A percentile compares a stretch with the other conserved stretches of the same genome.
Evolutionary conservation across 2,329 filamentous ascomycete genomes (phyloP).

Genomic region (Cordyceps cicadae): DNA sequence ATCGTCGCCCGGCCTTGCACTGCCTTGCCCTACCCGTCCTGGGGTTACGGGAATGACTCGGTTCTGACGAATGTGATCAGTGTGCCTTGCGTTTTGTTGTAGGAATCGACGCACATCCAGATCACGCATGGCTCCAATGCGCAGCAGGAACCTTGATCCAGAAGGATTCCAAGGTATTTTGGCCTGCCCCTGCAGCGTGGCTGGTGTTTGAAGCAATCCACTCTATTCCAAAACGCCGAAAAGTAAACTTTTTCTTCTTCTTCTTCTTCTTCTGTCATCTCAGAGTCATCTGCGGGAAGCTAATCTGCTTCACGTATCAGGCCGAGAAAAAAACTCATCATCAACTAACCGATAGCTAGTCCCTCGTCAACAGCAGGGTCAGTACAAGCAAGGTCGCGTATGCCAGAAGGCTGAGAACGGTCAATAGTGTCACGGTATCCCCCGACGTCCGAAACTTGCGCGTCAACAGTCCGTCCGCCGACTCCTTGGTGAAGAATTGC

Average conservation of each 20-base stretch:
- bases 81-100: not conserved
- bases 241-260: too few relatives aligned
- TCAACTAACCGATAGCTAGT: not conserved
- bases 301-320: not conserved
- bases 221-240: conserved; percentile 2
- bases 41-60: not conserved
- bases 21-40: not conserved
- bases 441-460: conserved; percentile 56
- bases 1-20: not conserved
- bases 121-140: not conserved
- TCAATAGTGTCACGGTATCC: conserved; percentile 52
- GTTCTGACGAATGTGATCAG: not conserved
- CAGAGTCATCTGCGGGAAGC: not conserved
- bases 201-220: not conserved
- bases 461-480: conserved; percentile 25
- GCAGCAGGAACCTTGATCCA: not conserved
- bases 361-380: conserved; percentile 37
- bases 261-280: too few relatives aligned
- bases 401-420: conserved; percentile 46
- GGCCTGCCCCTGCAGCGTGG: not conserved
- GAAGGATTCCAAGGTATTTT: conserved; percentile 4
- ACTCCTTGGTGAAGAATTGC: conserved; percentile 68
- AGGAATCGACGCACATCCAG: not conserved
- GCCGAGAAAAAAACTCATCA: not conserved
- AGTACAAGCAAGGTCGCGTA: conserved; percentile 50